A percentile compares a stretch with the other conserved stretches of the same genome.
Conservation (phyloP, 352 stramenopile genomes). For the Globisporangium sylvaticum region DNA sequence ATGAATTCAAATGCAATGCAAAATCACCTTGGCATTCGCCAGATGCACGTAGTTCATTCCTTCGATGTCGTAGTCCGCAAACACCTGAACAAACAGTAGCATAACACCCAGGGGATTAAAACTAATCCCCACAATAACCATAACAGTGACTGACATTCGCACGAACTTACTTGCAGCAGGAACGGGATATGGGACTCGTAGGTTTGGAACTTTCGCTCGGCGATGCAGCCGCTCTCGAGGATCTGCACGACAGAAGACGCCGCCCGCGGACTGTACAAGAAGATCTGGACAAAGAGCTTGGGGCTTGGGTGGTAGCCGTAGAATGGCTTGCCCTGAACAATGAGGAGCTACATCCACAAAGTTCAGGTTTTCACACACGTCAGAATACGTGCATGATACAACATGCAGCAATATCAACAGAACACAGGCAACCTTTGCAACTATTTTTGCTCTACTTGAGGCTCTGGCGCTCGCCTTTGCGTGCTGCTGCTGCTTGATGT, state of each 20-base stretch:
- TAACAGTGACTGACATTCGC: not conserved
- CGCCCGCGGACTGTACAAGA: slow-evolving; percentile 80
- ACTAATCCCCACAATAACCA: too few relatives aligned
- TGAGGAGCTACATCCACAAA: slow-evolving; percentile 48
- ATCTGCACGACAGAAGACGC: slow-evolving; percentile 64
- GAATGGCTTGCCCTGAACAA: slow-evolving; percentile 86
- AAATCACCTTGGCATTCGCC: slow-evolving; percentile 57
- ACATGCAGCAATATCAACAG: not conserved
- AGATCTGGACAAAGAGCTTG: slow-evolving; percentile 86
- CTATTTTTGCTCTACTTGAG: slow-evolving; percentile 28
- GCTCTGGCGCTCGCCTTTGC: slow-evolving; percentile 11
- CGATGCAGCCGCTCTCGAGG: slow-evolving; percentile 80
- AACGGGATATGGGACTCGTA: slow-evolving; percentile 90
- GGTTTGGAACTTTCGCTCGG: slow-evolving; percentile 71
- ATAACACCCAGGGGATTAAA: not conserved
- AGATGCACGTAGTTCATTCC: slow-evolving; percentile 87
- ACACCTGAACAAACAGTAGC: slow-evolving; percentile 39
- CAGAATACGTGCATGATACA: not conserved
- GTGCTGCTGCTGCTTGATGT: slow-evolving; percentile 35
- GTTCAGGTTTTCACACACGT: not conserved
- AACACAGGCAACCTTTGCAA: slow-evolving; percentile 55
- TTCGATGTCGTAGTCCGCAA: slow-evolving; percentile 91
- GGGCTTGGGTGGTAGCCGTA: slow-evolving; percentile 82
- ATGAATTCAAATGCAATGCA: not conserved
- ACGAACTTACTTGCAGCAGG: slow-evolving; percentile 37